These are phyloP conservation scores for Trichophyton simii DNA, from an alignment of 2,329 filamentous ascomycete genomes.

Conservation along the genomic window DNA sequence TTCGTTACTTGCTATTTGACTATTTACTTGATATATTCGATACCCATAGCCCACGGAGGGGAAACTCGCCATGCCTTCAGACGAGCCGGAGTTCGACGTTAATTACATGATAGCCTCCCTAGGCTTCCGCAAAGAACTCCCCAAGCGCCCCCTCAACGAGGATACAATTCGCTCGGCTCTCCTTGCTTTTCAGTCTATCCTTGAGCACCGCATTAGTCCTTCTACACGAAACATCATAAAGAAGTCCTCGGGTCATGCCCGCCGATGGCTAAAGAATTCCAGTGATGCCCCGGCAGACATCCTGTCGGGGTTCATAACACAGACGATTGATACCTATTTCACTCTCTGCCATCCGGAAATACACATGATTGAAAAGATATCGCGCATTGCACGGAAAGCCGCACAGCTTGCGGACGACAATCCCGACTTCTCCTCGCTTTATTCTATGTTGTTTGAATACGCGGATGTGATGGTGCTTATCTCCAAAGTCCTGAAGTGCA, in stretches of 20 bases:
- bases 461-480: conserved; percentile 8
- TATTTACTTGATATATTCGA: too few relatives aligned
- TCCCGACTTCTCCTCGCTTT: neutral
- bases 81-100: neutral
- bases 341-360: neutral
- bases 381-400: neutral
- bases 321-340: neutral
- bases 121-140: neutral
- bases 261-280: neutral
- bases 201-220: neutral
- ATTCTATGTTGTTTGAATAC: conserved; percentile 6
- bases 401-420: neutral
- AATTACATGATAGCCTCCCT: neutral
- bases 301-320: neutral
- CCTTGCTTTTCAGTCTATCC: neutral
- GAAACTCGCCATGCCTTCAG: too few relatives aligned
- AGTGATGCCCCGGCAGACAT: neutral
- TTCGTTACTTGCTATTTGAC: too few relatives aligned
- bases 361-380: neutral
- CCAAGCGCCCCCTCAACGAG: neutral
- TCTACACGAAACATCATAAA: neutral
- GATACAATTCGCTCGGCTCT: neutral
- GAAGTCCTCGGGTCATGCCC: neutral
- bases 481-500: conserved; percentile 5
- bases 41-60: too few relatives aligned